phyloP scores from a whole-genome alignment of 2,329 filamentous ascomycete genomes.

The Epichloe amarillans region DNA sequence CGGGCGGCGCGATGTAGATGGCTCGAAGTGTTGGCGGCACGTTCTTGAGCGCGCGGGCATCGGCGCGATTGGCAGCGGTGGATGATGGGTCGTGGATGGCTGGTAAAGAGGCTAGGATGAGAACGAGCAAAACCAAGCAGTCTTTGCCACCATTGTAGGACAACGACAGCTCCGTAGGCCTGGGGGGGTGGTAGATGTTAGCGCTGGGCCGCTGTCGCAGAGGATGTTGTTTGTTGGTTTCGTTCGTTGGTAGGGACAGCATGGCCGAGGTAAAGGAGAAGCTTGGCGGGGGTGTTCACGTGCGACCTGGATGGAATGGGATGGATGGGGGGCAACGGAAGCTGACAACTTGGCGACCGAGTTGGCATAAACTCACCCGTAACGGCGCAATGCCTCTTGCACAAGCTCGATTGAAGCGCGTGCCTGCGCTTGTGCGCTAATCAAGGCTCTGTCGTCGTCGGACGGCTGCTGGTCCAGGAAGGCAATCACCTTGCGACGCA shows the following conservation, averaged over 20 bases:
- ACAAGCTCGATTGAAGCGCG: conserved; percentile 60
- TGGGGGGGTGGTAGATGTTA: conserved; percentile 19
- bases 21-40: conserved; percentile 45
- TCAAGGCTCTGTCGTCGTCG: conserved; percentile 40
- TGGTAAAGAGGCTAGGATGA: conserved; percentile 59
- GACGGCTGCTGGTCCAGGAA: conserved; percentile 50
- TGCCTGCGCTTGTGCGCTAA: conserved; percentile 60
- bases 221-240: too few relatives aligned
- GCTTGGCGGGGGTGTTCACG: background rate
- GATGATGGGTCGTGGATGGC: conserved; percentile 15
- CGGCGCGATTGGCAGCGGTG: conserved; percentile 9
- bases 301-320: too few relatives aligned
- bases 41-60: conserved; percentile 16
- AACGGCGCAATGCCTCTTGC: conserved; percentile 59
- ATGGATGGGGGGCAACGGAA: background rate
- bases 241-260: too few relatives aligned
- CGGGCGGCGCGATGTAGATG: conserved; percentile 75
- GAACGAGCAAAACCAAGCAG: conserved; percentile 79
- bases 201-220: background rate
- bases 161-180: conserved; percentile 65
- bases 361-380: conserved; percentile 43
- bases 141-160: conserved; percentile 98
- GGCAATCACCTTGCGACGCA: conserved; percentile 46
- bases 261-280: background rate
- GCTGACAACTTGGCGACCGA: background rate